Evolutionary conservation across 164 flowering plant genomes (phyloP), one percentile per base, ranked within the genome.

Genomic region (Macadamia integrifolia): DNA sequence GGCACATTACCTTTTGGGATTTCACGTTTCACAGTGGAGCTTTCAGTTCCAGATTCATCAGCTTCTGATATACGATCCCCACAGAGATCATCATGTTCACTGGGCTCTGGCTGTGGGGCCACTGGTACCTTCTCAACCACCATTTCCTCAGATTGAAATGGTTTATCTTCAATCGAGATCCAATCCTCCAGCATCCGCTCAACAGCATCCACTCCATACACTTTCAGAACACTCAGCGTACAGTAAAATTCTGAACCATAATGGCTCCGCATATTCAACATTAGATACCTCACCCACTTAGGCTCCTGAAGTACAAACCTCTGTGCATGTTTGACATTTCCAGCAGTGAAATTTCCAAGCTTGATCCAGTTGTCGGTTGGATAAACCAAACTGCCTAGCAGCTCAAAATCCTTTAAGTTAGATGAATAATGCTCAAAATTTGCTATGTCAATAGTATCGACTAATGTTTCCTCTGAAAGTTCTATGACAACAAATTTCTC

Each of bases 201-300:
- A 69, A 95, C 87, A 61, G 96, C 98, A 82, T 95, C 99, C 60
- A 95, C 90, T 50, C 99, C 99, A 79, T 85, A 92, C n/a, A 91
- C 89, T 73, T 88, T 93, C 52, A 95, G 56, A 56, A 80, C 71
- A 74, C 98, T 95, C 55, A 95, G 69, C 31, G 99, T 95, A 73
- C 99, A 95, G 62, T 95, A 95, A 70, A 95, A 95, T 69, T 91
- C 99, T 5, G 91, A 75, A 49, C 99, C 98, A 76, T 95, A 80
- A 81, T 95, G 99, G 76, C 88, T 87, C 17, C 87, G 74, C 67
- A 92, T 72, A 74, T 89, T 83, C 66, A 95, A 68, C 72, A 86
- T 95, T 11, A 92, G 61, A 79, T 92, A 95, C 67, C 96, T 87
- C 68, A 80, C 89, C 99, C 99, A 92, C 75, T 87, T 88, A 70